Evolutionary conservation across 192 early-diverging fungal species (phyloP).

Genomic region (Coemansia sp.): DNA sequence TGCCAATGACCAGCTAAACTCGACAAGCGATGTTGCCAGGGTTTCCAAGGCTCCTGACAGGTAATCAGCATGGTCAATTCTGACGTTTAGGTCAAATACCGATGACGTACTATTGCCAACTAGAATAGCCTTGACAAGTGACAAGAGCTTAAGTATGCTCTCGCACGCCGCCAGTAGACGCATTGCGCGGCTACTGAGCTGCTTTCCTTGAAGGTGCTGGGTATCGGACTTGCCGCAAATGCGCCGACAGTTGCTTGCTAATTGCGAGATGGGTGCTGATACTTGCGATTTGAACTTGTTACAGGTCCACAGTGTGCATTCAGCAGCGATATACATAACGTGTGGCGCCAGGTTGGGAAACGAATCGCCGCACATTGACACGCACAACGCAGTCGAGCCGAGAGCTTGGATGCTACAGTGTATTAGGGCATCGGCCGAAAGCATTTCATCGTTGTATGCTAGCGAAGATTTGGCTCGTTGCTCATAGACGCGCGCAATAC

Average conservation of each 20-base stretch:
- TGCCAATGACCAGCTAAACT: conserved; percentile 44
- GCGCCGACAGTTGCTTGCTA: not conserved
- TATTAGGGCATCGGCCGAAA: conserved; percentile 26
- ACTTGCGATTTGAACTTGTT: conserved; percentile 18
- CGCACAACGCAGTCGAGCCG: conserved; percentile 30
- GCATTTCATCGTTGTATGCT: conserved; percentile 33
- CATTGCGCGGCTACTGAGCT: conserved; percentile 41
- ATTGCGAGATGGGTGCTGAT: not conserved
- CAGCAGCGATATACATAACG: conserved; percentile 41
- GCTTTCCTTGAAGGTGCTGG: conserved; percentile 10
- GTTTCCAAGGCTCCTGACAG: conserved; percentile 20
- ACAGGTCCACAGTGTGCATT: conserved; percentile 32
- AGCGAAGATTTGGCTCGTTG: conserved; percentile 42
- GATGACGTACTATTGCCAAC: conserved; percentile 3
- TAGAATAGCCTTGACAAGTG: conserved; percentile 22
- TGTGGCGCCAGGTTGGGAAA: conserved; percentile 27
- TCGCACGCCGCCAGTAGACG: conserved; percentile 40
- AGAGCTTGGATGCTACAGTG: conserved; percentile 36
- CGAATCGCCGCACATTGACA: conserved; percentile 30
- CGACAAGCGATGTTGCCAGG: conserved; percentile 44
- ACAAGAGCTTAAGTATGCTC: conserved; percentile 35
- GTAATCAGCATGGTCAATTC: conserved; percentile 15
- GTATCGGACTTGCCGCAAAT: not conserved
- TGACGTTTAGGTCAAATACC: conserved; percentile 10
- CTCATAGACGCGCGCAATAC: conserved; percentile 31